Evolutionary conservation across 2,329 filamentous ascomycete species (phyloP).

Genomic region (Stagonosporopsis vannaccii): DNA sequence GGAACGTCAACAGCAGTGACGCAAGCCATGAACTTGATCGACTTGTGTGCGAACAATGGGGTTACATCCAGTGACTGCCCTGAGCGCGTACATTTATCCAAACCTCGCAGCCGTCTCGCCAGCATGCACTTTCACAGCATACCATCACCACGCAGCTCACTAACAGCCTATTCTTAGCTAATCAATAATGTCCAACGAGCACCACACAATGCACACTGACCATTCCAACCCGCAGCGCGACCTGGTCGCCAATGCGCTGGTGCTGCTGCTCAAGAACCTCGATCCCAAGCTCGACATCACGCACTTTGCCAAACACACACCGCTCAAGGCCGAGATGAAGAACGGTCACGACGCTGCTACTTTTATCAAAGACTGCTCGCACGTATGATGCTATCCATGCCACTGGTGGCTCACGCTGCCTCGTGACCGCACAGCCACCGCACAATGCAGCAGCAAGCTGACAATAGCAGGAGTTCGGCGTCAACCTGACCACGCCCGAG

Average conservation of each 20-base stretch:
- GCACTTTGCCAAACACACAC: conserved; percentile 12
- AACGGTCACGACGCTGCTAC: conserved; percentile 4
- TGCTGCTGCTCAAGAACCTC: conserved; percentile 4
- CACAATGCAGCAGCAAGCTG: not conserved
- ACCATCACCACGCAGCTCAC: no score
- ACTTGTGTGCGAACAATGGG: not conserved
- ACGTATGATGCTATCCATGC: not conserved
- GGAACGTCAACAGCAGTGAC: conserved; percentile 1
- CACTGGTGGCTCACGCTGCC: no score
- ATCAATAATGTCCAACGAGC: not conserved
- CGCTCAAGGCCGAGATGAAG: conserved; percentile 7
- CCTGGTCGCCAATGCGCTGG: conserved; percentile 4
- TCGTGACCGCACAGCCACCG: not conserved
- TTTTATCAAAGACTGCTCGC: conserved; percentile 2
- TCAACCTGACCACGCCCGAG: conserved; percentile 1
- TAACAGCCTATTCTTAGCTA: not conserved
- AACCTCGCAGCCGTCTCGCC: not conserved
- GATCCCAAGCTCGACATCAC: conserved; percentile 5
- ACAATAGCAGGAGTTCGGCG: not conserved
- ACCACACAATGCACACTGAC: not conserved
- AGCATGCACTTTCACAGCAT: no score
- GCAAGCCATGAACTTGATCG: conserved; percentile 3
- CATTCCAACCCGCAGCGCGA: conserved; percentile 3
- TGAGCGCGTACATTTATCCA: not conserved
- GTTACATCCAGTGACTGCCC: not conserved